These are phyloP conservation scores for Sporothrix brasiliensis DNA, from an alignment of 2,329 filamentous ascomycete species.

Conservation along the genomic window DNA sequence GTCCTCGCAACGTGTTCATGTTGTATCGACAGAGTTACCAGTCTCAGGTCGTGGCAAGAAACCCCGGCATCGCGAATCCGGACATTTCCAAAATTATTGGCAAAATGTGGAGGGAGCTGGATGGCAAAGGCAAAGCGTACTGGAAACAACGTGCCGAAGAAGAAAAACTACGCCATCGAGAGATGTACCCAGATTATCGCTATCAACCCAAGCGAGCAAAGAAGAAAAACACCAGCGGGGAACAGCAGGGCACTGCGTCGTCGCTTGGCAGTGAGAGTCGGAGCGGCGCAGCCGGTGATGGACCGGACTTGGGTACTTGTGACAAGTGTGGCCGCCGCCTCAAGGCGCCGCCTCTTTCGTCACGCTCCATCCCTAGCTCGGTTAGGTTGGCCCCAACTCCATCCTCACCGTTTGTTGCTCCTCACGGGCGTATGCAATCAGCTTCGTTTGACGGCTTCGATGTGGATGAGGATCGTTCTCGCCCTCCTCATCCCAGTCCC, in stretches of 20 bases:
- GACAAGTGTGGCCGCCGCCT: conserved; percentile 71
- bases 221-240: conserved; percentile 39
- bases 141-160: conserved; percentile 93
- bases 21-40: conserved; percentile 94
- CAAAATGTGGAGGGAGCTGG: conserved; percentile 81
- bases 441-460: not conserved
- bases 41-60: conserved; percentile 73
- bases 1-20: conserved; percentile 70
- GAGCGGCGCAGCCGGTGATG: conserved; percentile 29
- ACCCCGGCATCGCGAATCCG: conserved; percentile 90
- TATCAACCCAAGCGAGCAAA: conserved; percentile 80
- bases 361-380: conserved; percentile 36
- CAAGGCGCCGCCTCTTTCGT: conserved; percentile 63
- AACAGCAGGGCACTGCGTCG: conserved; percentile 1
- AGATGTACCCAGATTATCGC: conserved; percentile 89
- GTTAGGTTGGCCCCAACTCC: not conserved
- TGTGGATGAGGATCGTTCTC: not conserved
- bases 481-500: conserved; percentile 2
- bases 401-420: not conserved
- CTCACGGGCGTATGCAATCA: not conserved
- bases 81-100: conserved; percentile 98
- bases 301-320: conserved; percentile 57
- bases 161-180: conserved; percentile 86
- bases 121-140: conserved; percentile 72
- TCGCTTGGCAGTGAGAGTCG: not conserved